A percentile compares a stretch with the other conserved stretches of the same genome.
phyloP scores from a whole-genome alignment of 257 asterid genomes.

The Rhazya stricta region DNA sequence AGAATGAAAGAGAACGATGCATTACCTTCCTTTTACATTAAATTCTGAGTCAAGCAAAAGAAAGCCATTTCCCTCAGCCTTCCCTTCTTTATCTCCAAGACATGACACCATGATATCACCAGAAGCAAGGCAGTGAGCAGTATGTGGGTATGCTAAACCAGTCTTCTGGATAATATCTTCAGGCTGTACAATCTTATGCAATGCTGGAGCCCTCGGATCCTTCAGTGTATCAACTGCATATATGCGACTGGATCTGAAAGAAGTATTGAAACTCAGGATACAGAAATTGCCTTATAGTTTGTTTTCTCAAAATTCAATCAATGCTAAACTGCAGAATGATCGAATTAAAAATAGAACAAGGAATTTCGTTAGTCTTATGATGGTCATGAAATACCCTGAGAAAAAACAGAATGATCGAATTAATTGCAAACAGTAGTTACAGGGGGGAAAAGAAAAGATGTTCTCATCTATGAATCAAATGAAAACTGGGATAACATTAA shows the following conservation, averaged over 20 bases:
- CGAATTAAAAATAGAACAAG: background rate
- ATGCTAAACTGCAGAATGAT: background rate
- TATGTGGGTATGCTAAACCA: conserved; percentile 93
- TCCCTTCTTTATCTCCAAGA: conserved; percentile 97
- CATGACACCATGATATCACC: conserved; percentile 97
- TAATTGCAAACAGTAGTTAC: background rate
- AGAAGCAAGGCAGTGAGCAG: conserved; percentile 97
- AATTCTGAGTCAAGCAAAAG: conserved; percentile 85
- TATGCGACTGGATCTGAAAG: conserved; percentile 86
- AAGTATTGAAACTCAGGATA: conserved; percentile 2
- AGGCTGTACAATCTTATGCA: conserved; percentile 74
- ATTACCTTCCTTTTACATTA: conserved; percentile 93
- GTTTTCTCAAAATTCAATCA: background rate
- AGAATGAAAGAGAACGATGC: background rate
- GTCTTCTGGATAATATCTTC: conserved; percentile 65
- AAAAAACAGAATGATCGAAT: background rate
- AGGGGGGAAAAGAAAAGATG: background rate
- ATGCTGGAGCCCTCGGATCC: conserved; percentile 76
- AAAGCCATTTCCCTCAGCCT: conserved; percentile 88
- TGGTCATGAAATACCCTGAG: background rate
- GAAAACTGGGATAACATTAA: background rate
- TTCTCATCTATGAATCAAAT: background rate
- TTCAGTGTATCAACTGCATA: conserved; percentile 78
- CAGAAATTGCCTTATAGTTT: background rate
- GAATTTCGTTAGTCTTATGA: no score